A percentile compares a stretch with the other conserved stretches of the same genome.
Conservation (phyloP, 495 filamentous ascomycete species). For the Rhypophila decipiens region DNA sequence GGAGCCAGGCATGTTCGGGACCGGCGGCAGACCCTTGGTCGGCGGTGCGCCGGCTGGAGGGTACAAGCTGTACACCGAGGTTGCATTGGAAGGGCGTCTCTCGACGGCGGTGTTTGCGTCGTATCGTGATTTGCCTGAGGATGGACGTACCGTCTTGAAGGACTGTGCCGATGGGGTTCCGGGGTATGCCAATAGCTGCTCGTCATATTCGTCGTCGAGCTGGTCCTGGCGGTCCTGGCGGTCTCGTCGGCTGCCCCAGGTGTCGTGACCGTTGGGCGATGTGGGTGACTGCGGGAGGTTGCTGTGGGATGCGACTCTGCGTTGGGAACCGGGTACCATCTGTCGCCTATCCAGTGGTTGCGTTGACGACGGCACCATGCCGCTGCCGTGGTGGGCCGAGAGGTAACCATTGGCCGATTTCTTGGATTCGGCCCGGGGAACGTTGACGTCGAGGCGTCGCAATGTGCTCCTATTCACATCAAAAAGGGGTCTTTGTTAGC, state of each 20-base stretch:
- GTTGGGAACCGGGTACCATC: background rate
- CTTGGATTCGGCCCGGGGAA: background rate
- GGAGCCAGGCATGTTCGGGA: slow-evolving; percentile 7
- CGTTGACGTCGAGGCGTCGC: slow-evolving; percentile 6
- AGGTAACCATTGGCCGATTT: background rate
- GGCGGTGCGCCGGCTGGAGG: slow-evolving; percentile 17
- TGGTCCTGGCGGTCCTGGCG: background rate
- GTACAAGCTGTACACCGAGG: slow-evolving; percentile 20
- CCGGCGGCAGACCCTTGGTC: slow-evolving; percentile 20
- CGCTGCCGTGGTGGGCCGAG: background rate
- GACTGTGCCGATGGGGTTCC: background rate
- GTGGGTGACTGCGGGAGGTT: background rate
- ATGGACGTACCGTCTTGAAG: background rate
- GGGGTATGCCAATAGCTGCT: background rate
- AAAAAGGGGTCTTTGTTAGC: background rate
- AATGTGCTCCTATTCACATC: slow-evolving; percentile 5
- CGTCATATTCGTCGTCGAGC: background rate
- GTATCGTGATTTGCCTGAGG: background rate
- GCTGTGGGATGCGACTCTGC: background rate
- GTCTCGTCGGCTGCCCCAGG: background rate
- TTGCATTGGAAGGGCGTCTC: slow-evolving; percentile 14
- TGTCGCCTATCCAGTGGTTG: background rate
- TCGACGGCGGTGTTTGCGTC: slow-evolving; percentile 18
- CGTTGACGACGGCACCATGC: background rate
- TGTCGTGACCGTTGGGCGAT: background rate